Base-by-base conservation (phyloP, 768 basidiomycete genomes). In the Tricholoma flavovirens region DNA sequence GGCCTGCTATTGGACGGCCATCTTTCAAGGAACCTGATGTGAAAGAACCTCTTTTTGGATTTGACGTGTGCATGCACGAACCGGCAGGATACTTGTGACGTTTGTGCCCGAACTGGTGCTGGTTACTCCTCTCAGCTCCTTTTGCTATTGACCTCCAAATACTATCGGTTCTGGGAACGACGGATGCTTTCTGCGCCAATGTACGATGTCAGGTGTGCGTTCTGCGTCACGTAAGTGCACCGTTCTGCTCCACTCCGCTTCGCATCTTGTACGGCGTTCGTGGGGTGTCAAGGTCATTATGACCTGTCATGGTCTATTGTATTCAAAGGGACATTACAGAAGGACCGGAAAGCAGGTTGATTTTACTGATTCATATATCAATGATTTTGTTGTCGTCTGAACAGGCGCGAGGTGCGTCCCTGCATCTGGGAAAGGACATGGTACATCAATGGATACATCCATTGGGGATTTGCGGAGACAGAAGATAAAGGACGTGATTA, bases 381-480 rank as follows among this genome's bases (percentile, higher is more conserved):
- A 43, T 38, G 14, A 30, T 38, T 43, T 55, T 35, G 46, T 51
- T 59, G 24, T 38, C 26, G 48, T 17, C 49, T 53, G 15, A 21
- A 48, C 22, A 14, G 54, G 49, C 45, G 56, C 17, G 33, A 29
- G 12, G 53, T 32, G 38, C 54, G 57, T 59, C 58, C 61, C 61
- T 62, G 58, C 43, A 36, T 57, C 51, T 56, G 58, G 53, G 56
- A 57, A 57, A 19, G 5, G 3, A 26, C 24, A 26, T 26, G 2
- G 30, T 32, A 2, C 30, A 32, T 32, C 30, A 32, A 32, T 32
- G 30, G 8, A 12, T 15, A 22, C 52, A 53, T 52, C n/a, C 42
- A 49, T 55, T 55, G 61, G 59, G 52, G 60, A 60, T 60, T 56
- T 60, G 56, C 56, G 58, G 54, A 26, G 56, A 56, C 45, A 53